Conservation (phyloP, 202 grass and related monocot genomes). For the Brachypodium distachyon region DNA sequence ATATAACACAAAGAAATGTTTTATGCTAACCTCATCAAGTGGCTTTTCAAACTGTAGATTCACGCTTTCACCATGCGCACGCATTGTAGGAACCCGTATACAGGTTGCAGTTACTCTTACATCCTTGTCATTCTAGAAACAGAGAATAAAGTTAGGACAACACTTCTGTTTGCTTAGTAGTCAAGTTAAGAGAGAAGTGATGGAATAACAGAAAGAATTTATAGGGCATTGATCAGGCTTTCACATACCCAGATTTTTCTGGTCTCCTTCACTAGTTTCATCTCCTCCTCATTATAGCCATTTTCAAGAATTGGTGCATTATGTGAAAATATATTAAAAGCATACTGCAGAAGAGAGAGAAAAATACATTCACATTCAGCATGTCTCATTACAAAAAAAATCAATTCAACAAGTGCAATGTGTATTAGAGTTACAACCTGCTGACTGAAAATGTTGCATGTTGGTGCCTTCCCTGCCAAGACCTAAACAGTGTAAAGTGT, state of each 20-base stretch:
- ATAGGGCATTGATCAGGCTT: neutral
- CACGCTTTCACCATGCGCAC: slow-evolving; percentile 81
- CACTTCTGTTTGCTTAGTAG: neutral
- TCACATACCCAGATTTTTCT: slow-evolving; percentile 81
- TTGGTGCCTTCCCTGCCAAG: slow-evolving; percentile 86
- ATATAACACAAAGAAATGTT: neutral
- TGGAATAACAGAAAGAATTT: neutral
- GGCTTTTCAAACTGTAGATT: slow-evolving; percentile 94
- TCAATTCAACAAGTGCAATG: neutral
- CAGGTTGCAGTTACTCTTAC: slow-evolving; percentile 91
- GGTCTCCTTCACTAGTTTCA: slow-evolving; percentile 95
- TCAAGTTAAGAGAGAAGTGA: neutral
- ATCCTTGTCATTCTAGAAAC: slow-evolving; percentile 62
- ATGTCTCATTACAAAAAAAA: neutral
- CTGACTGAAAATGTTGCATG: slow-evolving; percentile 85
- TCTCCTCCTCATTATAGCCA: slow-evolving; percentile 97
- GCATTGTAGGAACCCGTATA: slow-evolving; percentile 90
- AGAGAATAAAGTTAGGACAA: neutral
- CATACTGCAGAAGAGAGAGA: slow-evolving; percentile 65
- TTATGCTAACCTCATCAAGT: slow-evolving; percentile 79
- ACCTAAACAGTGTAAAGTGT: slow-evolving; percentile 43
- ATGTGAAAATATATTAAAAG: slow-evolving; percentile 98
- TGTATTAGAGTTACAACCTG: slow-evolving; percentile 41
- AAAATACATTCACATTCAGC: slow-evolving; percentile 21
- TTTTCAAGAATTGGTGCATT: slow-evolving; percentile 84